Evolutionary conservation across 345 rosid genomes (phyloP).

Genomic region (Leavenworthia alabamica): DNA sequence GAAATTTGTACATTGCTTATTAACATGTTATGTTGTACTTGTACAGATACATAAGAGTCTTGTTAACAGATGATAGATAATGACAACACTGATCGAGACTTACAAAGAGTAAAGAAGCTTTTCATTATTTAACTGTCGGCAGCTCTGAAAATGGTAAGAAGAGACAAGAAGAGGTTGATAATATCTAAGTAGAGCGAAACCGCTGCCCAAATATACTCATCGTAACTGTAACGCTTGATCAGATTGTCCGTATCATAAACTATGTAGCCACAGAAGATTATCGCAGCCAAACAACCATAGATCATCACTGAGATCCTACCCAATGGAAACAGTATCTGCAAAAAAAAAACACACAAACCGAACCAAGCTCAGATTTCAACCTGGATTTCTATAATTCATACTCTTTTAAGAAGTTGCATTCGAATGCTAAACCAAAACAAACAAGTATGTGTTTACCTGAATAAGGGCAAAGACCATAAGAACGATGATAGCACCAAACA

Average conservation of each 20-base stretch:
- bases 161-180: constrained; percentile 66
- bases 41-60: not conserved
- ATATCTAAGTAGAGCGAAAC: constrained; percentile 69
- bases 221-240: constrained; percentile 69
- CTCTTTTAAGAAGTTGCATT: not conserved
- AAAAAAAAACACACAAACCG: constrained; percentile 5
- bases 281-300: constrained; percentile 62
- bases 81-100: not conserved
- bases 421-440: not conserved
- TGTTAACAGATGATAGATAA: not conserved
- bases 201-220: constrained; percentile 87
- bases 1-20: not conserved
- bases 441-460: constrained; percentile 39
- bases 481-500: constrained; percentile 59
- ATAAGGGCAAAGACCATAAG: constrained; percentile 60
- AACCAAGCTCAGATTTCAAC: not conserved
- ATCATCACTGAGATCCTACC: constrained; percentile 66
- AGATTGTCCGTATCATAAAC: constrained; percentile 82
- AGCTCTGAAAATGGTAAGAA: constrained; percentile 70
- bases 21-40: not conserved
- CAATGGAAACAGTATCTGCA: constrained; percentile 74
- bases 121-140: constrained; percentile 34
- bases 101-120: not conserved
- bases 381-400: not conserved
- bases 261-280: constrained; percentile 78